These are phyloP conservation scores for Pseudocercospora pini-densiflorae DNA, from an alignment of 2,329 filamentous ascomycete genomes.

Conservation along the genomic window DNA sequence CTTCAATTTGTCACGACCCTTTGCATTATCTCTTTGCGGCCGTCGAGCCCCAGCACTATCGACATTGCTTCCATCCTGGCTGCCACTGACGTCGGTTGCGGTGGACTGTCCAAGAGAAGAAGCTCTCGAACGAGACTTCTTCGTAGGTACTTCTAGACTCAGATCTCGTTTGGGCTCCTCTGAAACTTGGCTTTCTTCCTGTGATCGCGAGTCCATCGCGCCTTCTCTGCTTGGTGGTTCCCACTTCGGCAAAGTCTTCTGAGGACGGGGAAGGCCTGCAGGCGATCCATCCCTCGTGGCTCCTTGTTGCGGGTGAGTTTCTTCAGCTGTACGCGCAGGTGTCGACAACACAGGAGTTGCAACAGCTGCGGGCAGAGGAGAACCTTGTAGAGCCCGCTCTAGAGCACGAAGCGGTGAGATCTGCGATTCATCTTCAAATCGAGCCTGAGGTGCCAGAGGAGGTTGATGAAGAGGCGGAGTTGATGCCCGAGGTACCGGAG, in stretches of 20 bases:
- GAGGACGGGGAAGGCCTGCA: neutral
- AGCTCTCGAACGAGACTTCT: conserved; percentile 23
- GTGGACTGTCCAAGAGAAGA: conserved; percentile 29
- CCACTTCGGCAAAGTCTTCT: conserved; percentile 5
- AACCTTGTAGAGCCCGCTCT: neutral
- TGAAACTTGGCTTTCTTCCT: neutral
- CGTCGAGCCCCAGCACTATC: conserved; percentile 14
- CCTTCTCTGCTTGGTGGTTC: conserved; percentile 27
- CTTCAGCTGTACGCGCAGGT: neutral
- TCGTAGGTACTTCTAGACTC: conserved; percentile 7
- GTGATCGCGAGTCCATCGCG: conserved; percentile 19
- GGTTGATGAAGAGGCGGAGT: neutral
- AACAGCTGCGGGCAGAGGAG: neutral
- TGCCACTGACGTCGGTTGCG: conserved; percentile 25
- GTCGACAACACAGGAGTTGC: neutral
- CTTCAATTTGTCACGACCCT: conserved; percentile 14
- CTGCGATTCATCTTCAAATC: neutral
- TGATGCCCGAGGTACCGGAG: neutral
- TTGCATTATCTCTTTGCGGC: conserved; percentile 1
- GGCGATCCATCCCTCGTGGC: neutral
- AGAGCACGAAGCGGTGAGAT: neutral
- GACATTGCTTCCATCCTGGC: conserved; percentile 20
- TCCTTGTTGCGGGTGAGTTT: neutral
- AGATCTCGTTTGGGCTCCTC: conserved; percentile 5
- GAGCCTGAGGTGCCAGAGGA: neutral